Evolutionary conservation across 2,329 filamentous ascomycete species (phyloP), one percentile per base, ranked within the genome.

Genomic region (Sarocladium oryzae): DNA sequence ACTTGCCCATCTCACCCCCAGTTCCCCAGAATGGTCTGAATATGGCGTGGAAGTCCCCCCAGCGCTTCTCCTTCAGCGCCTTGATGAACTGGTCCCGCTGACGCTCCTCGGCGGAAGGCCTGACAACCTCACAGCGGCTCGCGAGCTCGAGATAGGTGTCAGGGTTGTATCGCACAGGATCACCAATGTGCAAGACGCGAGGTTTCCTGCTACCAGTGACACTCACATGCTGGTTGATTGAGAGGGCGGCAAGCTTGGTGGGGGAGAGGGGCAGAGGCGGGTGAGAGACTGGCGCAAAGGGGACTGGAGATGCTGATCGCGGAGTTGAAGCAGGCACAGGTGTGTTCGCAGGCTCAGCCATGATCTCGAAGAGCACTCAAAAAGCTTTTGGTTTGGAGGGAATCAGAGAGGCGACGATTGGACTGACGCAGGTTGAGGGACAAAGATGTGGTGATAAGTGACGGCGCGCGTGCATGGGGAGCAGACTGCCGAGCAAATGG

Each of bases 181-280:
- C 88, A 56, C 88, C 89, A 66, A 89, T 83, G 69, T 84, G 85
- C 57, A 95, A 78, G 54, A 93, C 84, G 56, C 84, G 78, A 40
- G 67, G 73, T 54, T 66, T 74, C 15, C 56, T 53, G 5, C 26
- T 32, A 9, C 32, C 35, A 24, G 16, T 5, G 35, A 32, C 20
- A 16, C 36, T 26, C 21, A 16, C 24, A 16, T 32, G 37, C 41
- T 55, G 38, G 46, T 55, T 32, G 46, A 53, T 24, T 51, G 59
- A 33, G 54, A 57, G 26, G 49, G 54, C 28, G 49, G 51, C 41
- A 54, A 55, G 43, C 51, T 59, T 55, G 53, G 56, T 51, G 49
- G 61, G 57, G 21, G 62, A 58, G 52, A 65, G 53, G 53, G 59
- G 59, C 11, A 60, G 57, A 5, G 59, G 53, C 46, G 58, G 50